Percentiles rank a stretch among this genome's conserved stretches.
Evolutionary conservation across 352 stramenopile genomes (phyloP).

Genomic region (Globisporangium cystogenes): DNA sequence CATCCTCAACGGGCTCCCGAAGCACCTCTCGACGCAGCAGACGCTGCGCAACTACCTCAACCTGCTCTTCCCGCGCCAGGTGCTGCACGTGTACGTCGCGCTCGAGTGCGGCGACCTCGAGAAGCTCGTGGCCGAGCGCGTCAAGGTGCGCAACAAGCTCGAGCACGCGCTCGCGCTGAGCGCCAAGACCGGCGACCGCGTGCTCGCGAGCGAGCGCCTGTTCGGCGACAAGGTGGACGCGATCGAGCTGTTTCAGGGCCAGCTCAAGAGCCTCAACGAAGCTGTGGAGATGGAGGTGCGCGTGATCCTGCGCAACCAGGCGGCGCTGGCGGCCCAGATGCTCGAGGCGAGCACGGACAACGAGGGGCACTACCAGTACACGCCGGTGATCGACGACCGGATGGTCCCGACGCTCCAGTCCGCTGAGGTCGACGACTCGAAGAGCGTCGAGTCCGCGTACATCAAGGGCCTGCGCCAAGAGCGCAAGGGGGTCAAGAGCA

Average conservation of each 20-base stretch:
- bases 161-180: conserved; percentile 59
- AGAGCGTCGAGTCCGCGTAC: conserved; percentile 51
- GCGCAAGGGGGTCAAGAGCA: conserved; percentile 26
- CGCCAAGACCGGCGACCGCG: conserved; percentile 54
- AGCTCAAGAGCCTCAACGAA: conserved; percentile 67
- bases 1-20: conserved; percentile 31
- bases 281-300: conserved; percentile 78
- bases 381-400: conserved; percentile 6
- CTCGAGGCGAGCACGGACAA: conserved; percentile 33
- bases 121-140: conserved; percentile 59
- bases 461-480: conserved; percentile 43
- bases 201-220: conserved; percentile 32
- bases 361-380: conserved; percentile 20
- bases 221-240: conserved; percentile 54
- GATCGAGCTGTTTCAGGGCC: conserved; percentile 60
- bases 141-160: conserved; percentile 63
- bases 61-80: conserved; percentile 59
- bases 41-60: conserved; percentile 77
- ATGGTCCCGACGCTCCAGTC: conserved; percentile 23
- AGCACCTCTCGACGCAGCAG: conserved; percentile 65
- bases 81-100: conserved; percentile 68
- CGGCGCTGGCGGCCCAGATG: conserved; percentile 48
- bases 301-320: conserved; percentile 59
- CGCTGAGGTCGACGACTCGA: conserved; percentile 22
- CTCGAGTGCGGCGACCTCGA: conserved; percentile 73